A percentile compares a stretch with the other conserved stretches of the same genome.
phyloP scores from a whole-genome alignment of 345 rosid species.

The Cardamine resedifolia region DNA sequence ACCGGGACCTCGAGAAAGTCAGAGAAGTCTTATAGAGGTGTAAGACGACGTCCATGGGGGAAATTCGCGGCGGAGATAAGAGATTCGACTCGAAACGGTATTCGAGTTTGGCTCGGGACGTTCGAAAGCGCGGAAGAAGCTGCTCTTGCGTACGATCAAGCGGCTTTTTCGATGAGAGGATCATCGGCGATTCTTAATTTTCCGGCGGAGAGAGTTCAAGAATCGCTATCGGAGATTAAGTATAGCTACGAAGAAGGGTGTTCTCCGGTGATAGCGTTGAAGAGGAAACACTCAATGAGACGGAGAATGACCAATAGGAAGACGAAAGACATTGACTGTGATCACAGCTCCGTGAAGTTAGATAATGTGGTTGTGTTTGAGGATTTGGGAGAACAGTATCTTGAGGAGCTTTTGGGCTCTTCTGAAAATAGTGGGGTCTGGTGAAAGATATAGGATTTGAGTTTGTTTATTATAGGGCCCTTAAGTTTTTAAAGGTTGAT shows the following conservation, averaged over 20 bases:
- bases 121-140: conserved; percentile 78
- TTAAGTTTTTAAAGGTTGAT: conserved; percentile 10
- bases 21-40: conserved; percentile 67
- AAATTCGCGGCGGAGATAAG: conserved; percentile 81
- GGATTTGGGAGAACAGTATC: conserved; percentile 77
- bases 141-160: conserved; percentile 74
- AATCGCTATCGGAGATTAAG: conserved; percentile 64
- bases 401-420: conserved; percentile 61
- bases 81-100: conserved; percentile 64
- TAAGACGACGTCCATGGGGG: conserved; percentile 79
- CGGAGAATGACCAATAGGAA: conserved; percentile 47
- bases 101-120: conserved; percentile 72
- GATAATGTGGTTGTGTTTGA: conserved; percentile 66
- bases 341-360: conserved; percentile 33
- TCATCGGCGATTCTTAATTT: conserved; percentile 57
- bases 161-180: conserved; percentile 73
- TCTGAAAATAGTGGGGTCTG: conserved; percentile 39
- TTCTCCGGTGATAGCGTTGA: conserved; percentile 87
- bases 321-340: conserved; percentile 41
- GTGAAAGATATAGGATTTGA: conserved; percentile 30
- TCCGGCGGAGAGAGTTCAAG: conserved; percentile 64
- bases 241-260: conserved; percentile 54
- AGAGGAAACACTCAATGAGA: conserved; percentile 76
- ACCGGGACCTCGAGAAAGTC: conserved; percentile 32
- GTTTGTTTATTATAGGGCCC: conserved; percentile 16